Percentiles rank a stretch among this genome's conserved stretches.
Conservation (phyloP, 805 yeast genomes). For the Metschnikowia noctiluminum region DNA sequence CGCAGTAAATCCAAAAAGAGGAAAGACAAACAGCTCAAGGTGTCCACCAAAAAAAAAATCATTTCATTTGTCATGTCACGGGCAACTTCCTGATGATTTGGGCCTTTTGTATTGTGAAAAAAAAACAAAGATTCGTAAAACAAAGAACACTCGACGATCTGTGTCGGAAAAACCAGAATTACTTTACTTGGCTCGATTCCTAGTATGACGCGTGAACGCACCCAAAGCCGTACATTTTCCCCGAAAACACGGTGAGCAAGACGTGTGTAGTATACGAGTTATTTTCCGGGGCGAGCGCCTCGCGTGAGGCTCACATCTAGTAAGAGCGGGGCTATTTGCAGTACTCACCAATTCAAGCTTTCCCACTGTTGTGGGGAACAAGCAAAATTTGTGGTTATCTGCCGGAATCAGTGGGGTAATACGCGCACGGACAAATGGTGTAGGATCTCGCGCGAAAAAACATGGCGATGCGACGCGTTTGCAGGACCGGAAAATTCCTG, state of each 20-base stretch:
- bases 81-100: too few relatives aligned
- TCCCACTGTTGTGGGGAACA: conserved; percentile 8
- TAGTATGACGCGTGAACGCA: too few relatives aligned
- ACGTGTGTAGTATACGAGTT: not conserved
- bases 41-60: not conserved
- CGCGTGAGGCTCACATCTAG: not conserved
- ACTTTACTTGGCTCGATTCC: too few relatives aligned
- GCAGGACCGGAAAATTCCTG: not conserved
- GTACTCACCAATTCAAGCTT: not conserved
- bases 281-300: conserved; percentile 1
- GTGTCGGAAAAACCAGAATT: too few relatives aligned
- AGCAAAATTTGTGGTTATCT: not conserved
- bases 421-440: conserved; percentile 1
- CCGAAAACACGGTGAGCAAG: too few relatives aligned
- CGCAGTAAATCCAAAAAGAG: not conserved
- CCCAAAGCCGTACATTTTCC: too few relatives aligned
- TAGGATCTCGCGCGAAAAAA: not conserved
- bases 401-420: not conserved
- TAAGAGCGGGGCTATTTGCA: conserved; percentile 1
- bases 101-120: too few relatives aligned
- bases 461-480: not conserved
- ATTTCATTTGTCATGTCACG: too few relatives aligned
- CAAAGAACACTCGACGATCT: too few relatives aligned
- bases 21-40: conserved; percentile 1
- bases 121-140: too few relatives aligned